These are phyloP conservation scores for Epichloe sp. DNA, from an alignment of 2,329 filamentous ascomycete species.

Conservation along the genomic window DNA sequence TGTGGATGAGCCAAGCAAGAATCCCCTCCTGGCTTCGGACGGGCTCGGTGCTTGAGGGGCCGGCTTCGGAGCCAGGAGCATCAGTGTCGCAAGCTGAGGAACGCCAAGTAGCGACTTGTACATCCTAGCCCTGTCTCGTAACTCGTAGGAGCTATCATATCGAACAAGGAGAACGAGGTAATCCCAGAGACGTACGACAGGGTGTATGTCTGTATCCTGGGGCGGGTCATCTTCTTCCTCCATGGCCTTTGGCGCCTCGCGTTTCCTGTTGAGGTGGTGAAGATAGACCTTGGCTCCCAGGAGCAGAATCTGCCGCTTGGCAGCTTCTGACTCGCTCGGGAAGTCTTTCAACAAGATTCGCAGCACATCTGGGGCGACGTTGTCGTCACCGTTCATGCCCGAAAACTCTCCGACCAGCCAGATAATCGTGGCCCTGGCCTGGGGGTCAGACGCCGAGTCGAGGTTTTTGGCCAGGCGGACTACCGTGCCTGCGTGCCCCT, in stretches of 20 bases:
- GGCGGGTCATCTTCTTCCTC: slow-evolving; percentile 19
- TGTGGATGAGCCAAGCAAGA: slow-evolving; percentile 72
- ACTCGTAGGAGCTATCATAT: slow-evolving; percentile 90
- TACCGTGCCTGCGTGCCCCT: slow-evolving; percentile 71
- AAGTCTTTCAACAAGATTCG: slow-evolving; percentile 81
- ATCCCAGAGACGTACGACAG: slow-evolving; percentile 66
- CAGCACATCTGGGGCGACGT: slow-evolving; percentile 85
- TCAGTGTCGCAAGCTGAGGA: slow-evolving; percentile 77
- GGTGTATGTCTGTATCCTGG: slow-evolving; percentile 35
- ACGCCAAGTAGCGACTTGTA: slow-evolving; percentile 74
- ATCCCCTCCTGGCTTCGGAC: slow-evolving; percentile 66
- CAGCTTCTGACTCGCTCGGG: slow-evolving; percentile 66
- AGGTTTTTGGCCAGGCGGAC: slow-evolving; percentile 82
- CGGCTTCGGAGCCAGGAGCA: slow-evolving; percentile 87
- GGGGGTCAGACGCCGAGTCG: slow-evolving; percentile 71
- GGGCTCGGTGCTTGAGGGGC: slow-evolving; percentile 84
- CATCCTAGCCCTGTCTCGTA: slow-evolving; percentile 79
- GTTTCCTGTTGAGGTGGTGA: slow-evolving; percentile 62
- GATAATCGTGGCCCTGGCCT: slow-evolving; percentile 85
- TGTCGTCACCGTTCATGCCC: slow-evolving; percentile 64
- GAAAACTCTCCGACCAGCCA: slow-evolving; percentile 96
- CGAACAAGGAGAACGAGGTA: slow-evolving; percentile 76
- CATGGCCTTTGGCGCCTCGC: slow-evolving; percentile 26
- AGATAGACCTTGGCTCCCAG: slow-evolving; percentile 95
- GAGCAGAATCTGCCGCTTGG: slow-evolving; percentile 83